Conservation (phyloP, 495 filamentous ascomycete genomes). For the Paragyromitra xinjiangensis region DNA sequence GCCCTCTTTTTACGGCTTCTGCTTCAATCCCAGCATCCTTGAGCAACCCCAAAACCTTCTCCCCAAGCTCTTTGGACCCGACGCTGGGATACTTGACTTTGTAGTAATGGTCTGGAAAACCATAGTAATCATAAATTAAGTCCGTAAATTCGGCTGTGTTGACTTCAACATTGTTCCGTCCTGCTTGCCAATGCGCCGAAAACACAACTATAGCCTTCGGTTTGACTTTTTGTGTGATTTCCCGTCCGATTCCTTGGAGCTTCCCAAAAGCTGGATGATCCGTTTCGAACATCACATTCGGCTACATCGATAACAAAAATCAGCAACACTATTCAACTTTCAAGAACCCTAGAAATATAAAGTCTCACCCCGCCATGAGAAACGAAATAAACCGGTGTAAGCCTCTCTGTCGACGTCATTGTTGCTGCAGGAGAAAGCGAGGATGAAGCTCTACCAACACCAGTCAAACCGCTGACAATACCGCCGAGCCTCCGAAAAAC, state of each 20-base stretch:
- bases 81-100: conserved; percentile 74
- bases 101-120: conserved; percentile 73
- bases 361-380: conserved; percentile 77
- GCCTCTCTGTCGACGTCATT: conserved; percentile 25
- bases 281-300: conserved; percentile 76
- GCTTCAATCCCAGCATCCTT: conserved; percentile 70
- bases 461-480: conserved; percentile 20
- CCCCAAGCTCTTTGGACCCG: conserved; percentile 72
- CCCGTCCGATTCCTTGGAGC: conserved; percentile 73
- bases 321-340: neutral
- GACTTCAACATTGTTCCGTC: conserved; percentile 69
- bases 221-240: conserved; percentile 82
- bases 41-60: conserved; percentile 70
- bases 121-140: conserved; percentile 88
- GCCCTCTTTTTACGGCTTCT: conserved; percentile 70
- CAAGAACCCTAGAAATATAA: conserved; percentile 8
- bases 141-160: conserved; percentile 75
- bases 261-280: conserved; percentile 78
- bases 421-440: conserved; percentile 21
- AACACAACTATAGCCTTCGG: conserved; percentile 86
- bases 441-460: conserved; percentile 10
- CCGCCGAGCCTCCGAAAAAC: conserved; percentile 18
- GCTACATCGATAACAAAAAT: conserved; percentile 60
- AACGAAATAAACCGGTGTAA: conserved; percentile 79
- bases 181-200: conserved; percentile 84